A percentile compares a stretch with the other conserved stretches of the same genome.
Evolutionary conservation across 495 filamentous ascomycete genomes (phyloP).

Genomic region (Annulohypoxylon maeteangense): DNA sequence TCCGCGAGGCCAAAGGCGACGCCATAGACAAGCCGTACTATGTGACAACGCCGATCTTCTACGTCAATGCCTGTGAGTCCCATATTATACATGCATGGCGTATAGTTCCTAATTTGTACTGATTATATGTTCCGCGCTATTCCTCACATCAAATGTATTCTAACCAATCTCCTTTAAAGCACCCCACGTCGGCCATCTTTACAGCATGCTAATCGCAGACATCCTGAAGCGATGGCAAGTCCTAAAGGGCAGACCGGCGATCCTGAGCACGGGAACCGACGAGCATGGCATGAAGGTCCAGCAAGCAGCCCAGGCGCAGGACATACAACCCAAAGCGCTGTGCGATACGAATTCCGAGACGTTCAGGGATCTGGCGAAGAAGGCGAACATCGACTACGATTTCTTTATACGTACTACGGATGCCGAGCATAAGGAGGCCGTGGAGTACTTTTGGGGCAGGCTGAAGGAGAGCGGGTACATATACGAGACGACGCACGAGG

Average conservation of each 20-base stretch:
- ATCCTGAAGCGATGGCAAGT: slow-evolving; percentile 92
- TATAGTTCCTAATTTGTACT: neutral
- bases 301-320: slow-evolving; percentile 75
- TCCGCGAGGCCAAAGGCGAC: slow-evolving; percentile 18
- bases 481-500: slow-evolving; percentile 86
- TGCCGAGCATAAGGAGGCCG: slow-evolving; percentile 79
- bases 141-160: neutral
- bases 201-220: slow-evolving; percentile 90
- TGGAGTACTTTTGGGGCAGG: slow-evolving; percentile 89
- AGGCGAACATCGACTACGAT: slow-evolving; percentile 75
- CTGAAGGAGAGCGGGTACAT: slow-evolving; percentile 80
- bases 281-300: slow-evolving; percentile 99
- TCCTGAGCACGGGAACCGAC: slow-evolving; percentile 92
- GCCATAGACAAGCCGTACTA: slow-evolving; percentile 83
- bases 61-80: slow-evolving; percentile 89
- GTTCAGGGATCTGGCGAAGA: slow-evolving; percentile 75
- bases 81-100: neutral
- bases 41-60: slow-evolving; percentile 97
- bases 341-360: slow-evolving; percentile 71
- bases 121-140: neutral
- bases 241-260: slow-evolving; percentile 73
- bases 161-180: slow-evolving; percentile 59
- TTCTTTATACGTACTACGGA: slow-evolving; percentile 94
- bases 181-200: slow-evolving; percentile 95
- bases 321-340: slow-evolving; percentile 60